Conservation (phyloP, 2,329 filamentous ascomycete species). For the Fusarium nurragi region DNA sequence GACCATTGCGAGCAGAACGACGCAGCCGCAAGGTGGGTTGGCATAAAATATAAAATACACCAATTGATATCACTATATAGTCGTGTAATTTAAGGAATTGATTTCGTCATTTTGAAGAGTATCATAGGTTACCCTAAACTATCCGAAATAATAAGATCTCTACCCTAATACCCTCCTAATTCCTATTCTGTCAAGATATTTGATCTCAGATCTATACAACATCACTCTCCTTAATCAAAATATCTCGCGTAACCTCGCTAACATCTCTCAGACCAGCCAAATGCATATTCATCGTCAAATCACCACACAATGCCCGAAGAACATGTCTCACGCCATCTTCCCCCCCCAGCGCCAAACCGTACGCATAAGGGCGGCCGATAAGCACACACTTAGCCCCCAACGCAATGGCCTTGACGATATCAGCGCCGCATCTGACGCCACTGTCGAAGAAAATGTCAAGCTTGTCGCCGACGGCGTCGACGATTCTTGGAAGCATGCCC, state of each 20-base stretch:
- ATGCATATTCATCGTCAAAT: constrained; percentile 32
- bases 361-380: constrained; percentile 13
- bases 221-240: constrained; percentile 6
- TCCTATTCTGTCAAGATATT: no score
- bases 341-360: not conserved
- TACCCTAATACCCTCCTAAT: no score
- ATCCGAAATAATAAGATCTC: no score
- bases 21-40: no score
- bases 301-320: constrained; percentile 18
- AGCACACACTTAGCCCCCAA: constrained; percentile 13
- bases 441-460: constrained; percentile 17
- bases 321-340: constrained; percentile 22
- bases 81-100: no score
- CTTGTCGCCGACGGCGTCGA: not conserved
- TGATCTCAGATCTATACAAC: not conserved
- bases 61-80: no score
- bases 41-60: no score
- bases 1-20: no score
- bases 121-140: no score
- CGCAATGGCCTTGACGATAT: constrained; percentile 18
- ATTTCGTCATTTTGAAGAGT: no score
- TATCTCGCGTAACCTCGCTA: constrained; percentile 10
- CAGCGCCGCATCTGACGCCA: constrained; percentile 12
- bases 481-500: constrained; percentile 23
- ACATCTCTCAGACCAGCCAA: constrained; percentile 23